Base-by-base conservation (phyloP, 208 protist species). In the Acanthamoeba lenticulata region DNA sequence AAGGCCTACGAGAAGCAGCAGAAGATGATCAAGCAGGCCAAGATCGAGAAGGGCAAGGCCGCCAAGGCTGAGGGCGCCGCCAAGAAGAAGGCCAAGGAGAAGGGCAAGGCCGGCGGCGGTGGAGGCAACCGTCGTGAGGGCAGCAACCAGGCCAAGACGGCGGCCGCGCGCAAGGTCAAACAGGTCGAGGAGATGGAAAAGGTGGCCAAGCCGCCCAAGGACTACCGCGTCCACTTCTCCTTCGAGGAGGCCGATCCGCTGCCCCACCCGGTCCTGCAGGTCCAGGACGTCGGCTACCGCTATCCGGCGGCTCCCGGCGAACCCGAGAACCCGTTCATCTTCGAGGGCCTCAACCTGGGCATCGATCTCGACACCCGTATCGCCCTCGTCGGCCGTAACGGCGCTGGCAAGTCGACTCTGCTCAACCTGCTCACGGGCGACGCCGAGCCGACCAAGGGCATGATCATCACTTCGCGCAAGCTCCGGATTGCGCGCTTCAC, bases 381-480 rank as follows among this genome's bases (percentile, higher is more conserved):
- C 93, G 99, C 98, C 77, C 95, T 99, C 15, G 98, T 99, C 27
- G 99, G 99, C 44, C 98, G 98, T 55, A 99, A 99, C 96, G 99
- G 99, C 94, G 98, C 98, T 19, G 99, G 99, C 49, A 99, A 99
- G 96, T 98, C 98, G 24, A 99, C 99, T 9, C 96, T 99, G 77
- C 98, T 98, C 67, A 99, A 99, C 95, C 97, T 99, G 42, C 77
- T 99, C 21, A 97, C 96, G 4, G 98, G 98, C 44, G 96, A 97
- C 19, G 96, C 98, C 0, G 96, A 97, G 72, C 96, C 98, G 38
- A 65, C 83, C n/a, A 86, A 42, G 52, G 98, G 96, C 69, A 92
- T 62, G 27, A 83, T 94, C 60, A 93, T 93, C 27, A 96, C 17
- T 21, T 88, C 94, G 89, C 98, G 98, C 94, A 97, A 98, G 85